A percentile compares a stretch with the other conserved stretches of the same genome.
phyloP scores from a whole-genome alignment of 352 stramenopile genomes.

The Thraustotheca clavata region DNA sequence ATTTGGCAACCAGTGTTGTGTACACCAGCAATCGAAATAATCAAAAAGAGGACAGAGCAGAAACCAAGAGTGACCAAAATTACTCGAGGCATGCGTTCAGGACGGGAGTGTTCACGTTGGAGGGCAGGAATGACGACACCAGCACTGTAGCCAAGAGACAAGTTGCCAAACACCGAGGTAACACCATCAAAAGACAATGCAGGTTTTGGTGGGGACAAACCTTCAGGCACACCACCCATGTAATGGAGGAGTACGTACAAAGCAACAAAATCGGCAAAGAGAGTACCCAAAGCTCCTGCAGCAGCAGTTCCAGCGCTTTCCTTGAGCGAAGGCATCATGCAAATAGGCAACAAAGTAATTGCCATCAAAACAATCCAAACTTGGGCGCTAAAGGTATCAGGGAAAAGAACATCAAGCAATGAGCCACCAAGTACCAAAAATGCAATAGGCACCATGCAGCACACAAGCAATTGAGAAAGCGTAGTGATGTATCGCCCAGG shows the following conservation, averaged over 20 bases:
- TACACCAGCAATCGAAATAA: constrained; percentile 18
- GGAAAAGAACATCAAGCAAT: constrained; percentile 21
- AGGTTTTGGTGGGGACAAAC: not conserved
- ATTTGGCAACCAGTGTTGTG: constrained; percentile 24
- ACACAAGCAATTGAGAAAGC: constrained; percentile 22
- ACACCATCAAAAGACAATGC: constrained; percentile 20
- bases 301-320: constrained; percentile 21
- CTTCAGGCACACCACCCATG: constrained; percentile 16
- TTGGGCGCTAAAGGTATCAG: constrained; percentile 17
- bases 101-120: constrained; percentile 22
- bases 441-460: constrained; percentile 23
- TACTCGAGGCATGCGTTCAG: constrained; percentile 23
- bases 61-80: constrained; percentile 22
- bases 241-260: constrained; percentile 16
- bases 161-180: constrained; percentile 23
- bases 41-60: constrained; percentile 22
- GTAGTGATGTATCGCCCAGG: constrained; percentile 19
- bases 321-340: constrained; percentile 25
- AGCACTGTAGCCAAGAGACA: constrained; percentile 22
- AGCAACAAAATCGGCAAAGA: constrained; percentile 23
- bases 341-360: constrained; percentile 22
- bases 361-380: constrained; percentile 25
- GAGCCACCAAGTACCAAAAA: constrained; percentile 24
- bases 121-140: constrained; percentile 24
- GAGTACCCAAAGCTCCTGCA: constrained; percentile 19